These are phyloP conservation scores for Licmophora abbreviata DNA, from an alignment of 108 stramenopile species.

Conservation along the genomic window DNA sequence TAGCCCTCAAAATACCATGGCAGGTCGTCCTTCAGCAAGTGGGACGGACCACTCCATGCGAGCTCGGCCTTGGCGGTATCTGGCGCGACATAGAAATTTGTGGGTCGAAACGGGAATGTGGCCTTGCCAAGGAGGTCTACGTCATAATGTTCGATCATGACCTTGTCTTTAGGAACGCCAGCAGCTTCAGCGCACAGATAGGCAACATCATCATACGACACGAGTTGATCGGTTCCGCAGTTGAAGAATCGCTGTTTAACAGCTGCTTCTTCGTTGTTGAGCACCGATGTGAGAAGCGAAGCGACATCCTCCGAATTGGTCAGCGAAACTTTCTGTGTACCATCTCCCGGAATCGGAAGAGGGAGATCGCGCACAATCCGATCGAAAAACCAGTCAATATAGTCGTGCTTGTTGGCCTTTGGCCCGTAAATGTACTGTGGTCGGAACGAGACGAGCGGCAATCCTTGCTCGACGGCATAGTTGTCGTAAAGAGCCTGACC, in stretches of 20 bases:
- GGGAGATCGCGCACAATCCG: slow-evolving; percentile 47
- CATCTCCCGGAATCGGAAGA: slow-evolving; percentile 69
- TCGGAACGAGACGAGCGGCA: slow-evolving; percentile 73
- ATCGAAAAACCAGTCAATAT: slow-evolving; percentile 85
- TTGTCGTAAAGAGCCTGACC: slow-evolving; percentile 62
- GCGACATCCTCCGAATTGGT: slow-evolving; percentile 81
- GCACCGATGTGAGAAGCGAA: slow-evolving; percentile 50
- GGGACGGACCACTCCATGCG: slow-evolving; percentile 52
- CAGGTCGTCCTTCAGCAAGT: slow-evolving; percentile 58
- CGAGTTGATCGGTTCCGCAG: slow-evolving; percentile 70
- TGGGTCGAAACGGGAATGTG: slow-evolving; percentile 70
- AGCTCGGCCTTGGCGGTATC: slow-evolving; percentile 67
- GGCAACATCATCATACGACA: slow-evolving; percentile 70
- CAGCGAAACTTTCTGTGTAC: slow-evolving; percentile 70
- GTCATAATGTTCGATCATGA: slow-evolving; percentile 61
- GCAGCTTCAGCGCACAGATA: slow-evolving; percentile 71
- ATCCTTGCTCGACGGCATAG: slow-evolving; percentile 49
- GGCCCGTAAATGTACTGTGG: slow-evolving; percentile 80
- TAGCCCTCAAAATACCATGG: slow-evolving; percentile 63
- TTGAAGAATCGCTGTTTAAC: slow-evolving; percentile 71
- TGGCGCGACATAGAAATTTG: slow-evolving; percentile 71
- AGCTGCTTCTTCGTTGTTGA: slow-evolving; percentile 69
- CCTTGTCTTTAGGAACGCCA: slow-evolving; percentile 37
- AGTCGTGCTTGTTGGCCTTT: slow-evolving; percentile 77
- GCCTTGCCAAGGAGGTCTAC: slow-evolving; percentile 51